Base-by-base conservation (phyloP, 2,329 filamentous ascomycete species). In the Hymenoscyphus linearis region DNA sequence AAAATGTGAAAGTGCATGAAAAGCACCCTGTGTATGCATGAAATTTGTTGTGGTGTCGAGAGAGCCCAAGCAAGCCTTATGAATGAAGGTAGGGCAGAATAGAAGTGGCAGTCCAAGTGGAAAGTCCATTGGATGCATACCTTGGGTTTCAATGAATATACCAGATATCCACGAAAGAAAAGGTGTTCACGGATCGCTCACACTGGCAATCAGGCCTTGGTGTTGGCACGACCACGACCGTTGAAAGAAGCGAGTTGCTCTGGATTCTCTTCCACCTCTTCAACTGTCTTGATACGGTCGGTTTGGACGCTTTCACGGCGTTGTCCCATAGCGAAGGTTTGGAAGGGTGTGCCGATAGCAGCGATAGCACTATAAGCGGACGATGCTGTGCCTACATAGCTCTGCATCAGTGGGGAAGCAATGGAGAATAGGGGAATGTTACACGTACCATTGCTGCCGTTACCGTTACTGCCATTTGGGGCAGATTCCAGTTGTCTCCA, bases 401-500 rank as follows among this genome's bases (percentile, higher is more conserved):
- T 25, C 3, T 47, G 18, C 6, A 25, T 47, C 22, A 47, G 40
- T 16, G 14, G 22, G n/a, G 22, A 25, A 47, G 22, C 2, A 22
- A 13, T 22, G 22, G n/a, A n/a, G 18, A 47, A 22, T n/a, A 3
- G 2, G 7, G 7, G 40, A 47, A 9, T 31, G 6, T 31, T 31
- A 9, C 4, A 31, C 31, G 31, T 7, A 31, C 31, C 31, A 22
- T 22, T 47, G 22, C 40, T 47, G 22, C 40, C 18, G 4, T 47
- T 47, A 10, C 40, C 40, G 18, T 25, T 36, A 6, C 26, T 25
- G 10, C 35, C 35, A 4, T 13, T n/a, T 26, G 22, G 18, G 9
- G 31, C 54, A 36, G 54, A 25, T 34, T 56, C 54, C 34, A 56
- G 26, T 13, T 35, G 54, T 14, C 64, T 60, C 64, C 64, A 66